Evolutionary conservation across 495 filamentous ascomycete genomes (phyloP).

Genomic region (Friedmanniomyces simplex): DNA sequence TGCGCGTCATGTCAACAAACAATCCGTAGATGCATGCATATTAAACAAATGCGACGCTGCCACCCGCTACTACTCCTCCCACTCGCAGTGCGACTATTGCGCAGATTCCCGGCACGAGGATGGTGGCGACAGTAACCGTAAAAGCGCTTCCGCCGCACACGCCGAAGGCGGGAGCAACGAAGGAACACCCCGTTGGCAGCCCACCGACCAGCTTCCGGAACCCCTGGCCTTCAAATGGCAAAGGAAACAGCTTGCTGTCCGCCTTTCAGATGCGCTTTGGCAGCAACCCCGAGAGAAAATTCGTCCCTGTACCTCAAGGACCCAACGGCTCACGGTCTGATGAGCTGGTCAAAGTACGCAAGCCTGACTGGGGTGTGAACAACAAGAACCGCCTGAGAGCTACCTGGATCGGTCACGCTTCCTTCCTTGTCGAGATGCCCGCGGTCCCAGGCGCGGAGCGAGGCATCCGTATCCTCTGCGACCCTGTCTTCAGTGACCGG

Average conservation of each 20-base stretch:
- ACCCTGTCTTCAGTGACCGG: conserved; percentile 45
- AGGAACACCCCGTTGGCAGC: conserved; percentile 23
- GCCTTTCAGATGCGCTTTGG: conserved; percentile 25
- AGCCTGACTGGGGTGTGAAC: conserved; percentile 29
- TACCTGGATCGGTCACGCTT: conserved; percentile 47
- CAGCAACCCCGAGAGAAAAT: conserved; percentile 23
- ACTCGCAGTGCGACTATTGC: not conserved
- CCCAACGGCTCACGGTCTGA: conserved; percentile 17
- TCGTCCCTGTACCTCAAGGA: conserved; percentile 31
- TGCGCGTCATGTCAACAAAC: not conserved
- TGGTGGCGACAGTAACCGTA: conserved; percentile 8
- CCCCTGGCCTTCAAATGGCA: conserved; percentile 43
- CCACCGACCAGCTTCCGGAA: conserved; percentile 39
- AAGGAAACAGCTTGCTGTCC: conserved; percentile 21
- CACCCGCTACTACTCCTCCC: not conserved
- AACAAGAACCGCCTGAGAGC: conserved; percentile 27
- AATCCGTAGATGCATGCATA: not conserved
- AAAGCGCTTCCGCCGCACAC: conserved; percentile 1
- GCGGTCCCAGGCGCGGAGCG: conserved; percentile 17
- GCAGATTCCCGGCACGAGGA: not conserved
- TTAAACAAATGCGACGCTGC: not conserved
- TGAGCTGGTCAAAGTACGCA: conserved; percentile 28
- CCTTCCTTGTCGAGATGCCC: conserved; percentile 37
- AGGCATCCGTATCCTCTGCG: conserved; percentile 37
- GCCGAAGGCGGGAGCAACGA: not conserved